Conservation (phyloP, 2,329 filamentous ascomycete genomes). For the Paraphaeosphaeria sporulosa region DNA sequence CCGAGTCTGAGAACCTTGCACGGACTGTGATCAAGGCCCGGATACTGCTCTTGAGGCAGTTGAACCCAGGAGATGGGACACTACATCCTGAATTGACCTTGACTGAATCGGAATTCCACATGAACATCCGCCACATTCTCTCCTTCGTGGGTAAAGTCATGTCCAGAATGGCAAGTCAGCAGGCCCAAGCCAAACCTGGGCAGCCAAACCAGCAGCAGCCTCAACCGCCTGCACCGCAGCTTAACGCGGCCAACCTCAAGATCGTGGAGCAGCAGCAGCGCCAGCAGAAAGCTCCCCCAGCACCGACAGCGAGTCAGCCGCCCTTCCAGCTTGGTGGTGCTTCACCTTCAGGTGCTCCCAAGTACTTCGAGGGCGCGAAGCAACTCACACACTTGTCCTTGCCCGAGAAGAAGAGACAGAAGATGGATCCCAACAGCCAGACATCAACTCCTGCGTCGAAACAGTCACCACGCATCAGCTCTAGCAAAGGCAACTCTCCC, state of each 20-base stretch:
- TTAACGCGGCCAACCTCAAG: slow-evolving; percentile 49
- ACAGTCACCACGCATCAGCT: slow-evolving; percentile 49
- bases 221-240: slow-evolving; percentile 36
- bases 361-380: slow-evolving; percentile 59
- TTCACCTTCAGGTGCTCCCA: slow-evolving; percentile 65
- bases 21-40: slow-evolving; percentile 37
- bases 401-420: slow-evolving; percentile 64
- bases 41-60: slow-evolving; percentile 36
- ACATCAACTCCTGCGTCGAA: slow-evolving; percentile 52
- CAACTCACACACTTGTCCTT: slow-evolving; percentile 65
- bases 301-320: slow-evolving; percentile 60
- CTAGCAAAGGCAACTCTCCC: slow-evolving; percentile 49
- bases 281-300: slow-evolving; percentile 57
- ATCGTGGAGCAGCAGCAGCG: slow-evolving; percentile 56
- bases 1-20: slow-evolving; percentile 35
- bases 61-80: slow-evolving; percentile 37
- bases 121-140: slow-evolving; percentile 32
- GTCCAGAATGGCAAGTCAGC: slow-evolving; percentile 27
- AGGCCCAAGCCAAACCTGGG: slow-evolving; percentile 13
- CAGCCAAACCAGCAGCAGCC: slow-evolving; percentile 25
- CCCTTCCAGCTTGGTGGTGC: slow-evolving; percentile 60
- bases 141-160: slow-evolving; percentile 40
- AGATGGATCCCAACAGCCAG: slow-evolving; percentile 53
- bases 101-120: slow-evolving; percentile 37
- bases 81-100: slow-evolving; percentile 40